Evolutionary conservation across 202 grass and related monocot genomes (phyloP), one percentile per base, ranked within the genome.

Genomic region (Brachypodium distachyon): DNA sequence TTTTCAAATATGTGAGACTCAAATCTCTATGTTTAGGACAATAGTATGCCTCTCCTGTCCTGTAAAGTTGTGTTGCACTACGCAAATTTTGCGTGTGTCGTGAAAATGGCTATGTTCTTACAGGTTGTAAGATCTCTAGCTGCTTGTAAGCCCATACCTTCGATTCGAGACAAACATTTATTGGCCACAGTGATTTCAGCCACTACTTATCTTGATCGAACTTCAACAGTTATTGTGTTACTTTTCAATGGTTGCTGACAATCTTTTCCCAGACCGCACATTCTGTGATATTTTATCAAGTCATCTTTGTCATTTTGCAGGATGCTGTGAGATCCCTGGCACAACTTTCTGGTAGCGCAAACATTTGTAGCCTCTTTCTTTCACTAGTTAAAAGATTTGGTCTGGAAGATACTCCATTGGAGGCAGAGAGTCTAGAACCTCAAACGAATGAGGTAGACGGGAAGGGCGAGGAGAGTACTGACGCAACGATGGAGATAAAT

Each of bases 381-480:
- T 94, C 94, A 70, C 78, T 94, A 72, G 67, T 94, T 55, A 73
- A 92, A 84, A 90, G 77, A 69, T 83, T 82, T 79, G 82, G 83
- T 81, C 79, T 91, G 51, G 69, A 81, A 84, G 84, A 90, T 90
- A 48, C 37, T 66, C 39, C 74, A 32, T 19, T 69, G 50, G 80
- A 82, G 50, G 44, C 85, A 74, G 78, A 78, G 37, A 91, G 77
- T 75, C 40, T 81, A 21, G 74, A 92, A 81, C 66, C 53, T 83
- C 58, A 83, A 81, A 76, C 61, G 28, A 28, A 88, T 70, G 72
- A 83, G 69, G 75, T 74, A 61, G 62, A 79, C 4, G 60, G 79
- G 12, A 63, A 86, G 18, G 87, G 55, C 18, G 41, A 40, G 69
- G 60, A 87, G 43, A 70, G 61, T 70, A 73, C 67, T 83, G 73